A percentile compares a stretch with the other conserved stretches of the same genome.
phyloP scores from a whole-genome alignment of 2,329 filamentous ascomycete genomes.

The Alternaria arbusti region DNA sequence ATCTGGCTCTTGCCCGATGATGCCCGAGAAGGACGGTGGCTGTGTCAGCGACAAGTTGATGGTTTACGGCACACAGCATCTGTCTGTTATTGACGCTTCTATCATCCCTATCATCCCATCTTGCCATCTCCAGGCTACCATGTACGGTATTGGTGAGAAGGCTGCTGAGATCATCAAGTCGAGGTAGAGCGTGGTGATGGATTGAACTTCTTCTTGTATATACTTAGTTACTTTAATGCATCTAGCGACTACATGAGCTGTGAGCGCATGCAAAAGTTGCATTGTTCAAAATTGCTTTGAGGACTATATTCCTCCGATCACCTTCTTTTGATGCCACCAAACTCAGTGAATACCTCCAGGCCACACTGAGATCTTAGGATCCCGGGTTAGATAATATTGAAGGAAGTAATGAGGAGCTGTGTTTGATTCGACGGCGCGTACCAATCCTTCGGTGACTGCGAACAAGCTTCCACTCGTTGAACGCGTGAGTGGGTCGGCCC shows the following conservation, averaged over 20 bases:
- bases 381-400: neutral
- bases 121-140: conserved; percentile 38
- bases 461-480: neutral
- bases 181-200: conserved; percentile 7
- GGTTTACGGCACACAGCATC: conserved; percentile 38
- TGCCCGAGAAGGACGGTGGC: conserved; percentile 29
- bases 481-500: neutral
- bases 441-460: neutral
- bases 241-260: neutral
- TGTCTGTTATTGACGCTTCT: conserved; percentile 40
- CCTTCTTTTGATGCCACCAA: neutral
- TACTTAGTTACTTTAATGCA: neutral
- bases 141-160: conserved; percentile 45
- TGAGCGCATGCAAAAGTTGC: neutral
- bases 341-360: neutral
- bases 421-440: neutral
- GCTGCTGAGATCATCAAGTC: conserved; percentile 42
- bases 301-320: neutral
- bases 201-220: neutral
- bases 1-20: conserved; percentile 39
- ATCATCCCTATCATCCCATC: conserved; percentile 41
- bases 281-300: neutral
- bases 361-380: too few species aligned
- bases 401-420: neutral
- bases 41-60: conserved; percentile 36